These are phyloP conservation scores for Colletotrichum sp. DNA, from an alignment of 2,329 filamentous ascomycete genomes.

Conservation along the genomic window DNA sequence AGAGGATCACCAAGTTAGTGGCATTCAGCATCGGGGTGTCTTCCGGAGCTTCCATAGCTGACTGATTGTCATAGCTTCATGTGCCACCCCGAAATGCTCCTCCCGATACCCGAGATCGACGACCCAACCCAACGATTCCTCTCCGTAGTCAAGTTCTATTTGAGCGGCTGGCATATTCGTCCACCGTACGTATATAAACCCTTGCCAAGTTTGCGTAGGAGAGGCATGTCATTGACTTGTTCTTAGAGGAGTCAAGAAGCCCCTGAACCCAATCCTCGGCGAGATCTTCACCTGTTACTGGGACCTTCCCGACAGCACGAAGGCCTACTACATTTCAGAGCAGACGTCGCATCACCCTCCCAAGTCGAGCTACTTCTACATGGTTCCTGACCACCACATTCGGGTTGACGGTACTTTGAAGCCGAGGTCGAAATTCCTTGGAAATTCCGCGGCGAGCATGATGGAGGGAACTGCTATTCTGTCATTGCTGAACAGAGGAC, in stretches of 20 bases:
- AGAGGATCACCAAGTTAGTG: constrained; percentile 94
- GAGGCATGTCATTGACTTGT: not conserved
- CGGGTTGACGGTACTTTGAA: constrained; percentile 96
- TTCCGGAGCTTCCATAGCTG: not conserved
- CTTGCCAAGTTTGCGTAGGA: not conserved
- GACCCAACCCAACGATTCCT: constrained; percentile 91
- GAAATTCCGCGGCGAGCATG: constrained; percentile 95
- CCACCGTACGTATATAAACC: constrained; percentile 72
- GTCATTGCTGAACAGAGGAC: constrained; percentile 78
- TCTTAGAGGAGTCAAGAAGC: constrained; percentile 96
- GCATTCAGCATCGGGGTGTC: not conserved
- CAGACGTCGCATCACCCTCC: constrained; percentile 98
- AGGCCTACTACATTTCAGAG: constrained; percentile 94
- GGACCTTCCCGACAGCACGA: constrained; percentile 85
- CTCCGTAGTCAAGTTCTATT: constrained; percentile 95
- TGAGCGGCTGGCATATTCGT: constrained; percentile 98
- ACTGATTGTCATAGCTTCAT: constrained; percentile 75
- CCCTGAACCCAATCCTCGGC: constrained; percentile 93
- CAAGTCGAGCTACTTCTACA: constrained; percentile 99
- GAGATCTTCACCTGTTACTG: constrained; percentile 96
- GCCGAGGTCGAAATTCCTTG: constrained; percentile 91
- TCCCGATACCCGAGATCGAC: constrained; percentile 85
- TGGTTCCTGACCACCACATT: constrained; percentile 92
- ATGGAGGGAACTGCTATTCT: constrained; percentile 97
- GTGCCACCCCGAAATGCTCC: constrained; percentile 95